Base-by-base conservation (phyloP, 2,329 filamentous ascomycete genomes). In the Truncatella angustata region DNA sequence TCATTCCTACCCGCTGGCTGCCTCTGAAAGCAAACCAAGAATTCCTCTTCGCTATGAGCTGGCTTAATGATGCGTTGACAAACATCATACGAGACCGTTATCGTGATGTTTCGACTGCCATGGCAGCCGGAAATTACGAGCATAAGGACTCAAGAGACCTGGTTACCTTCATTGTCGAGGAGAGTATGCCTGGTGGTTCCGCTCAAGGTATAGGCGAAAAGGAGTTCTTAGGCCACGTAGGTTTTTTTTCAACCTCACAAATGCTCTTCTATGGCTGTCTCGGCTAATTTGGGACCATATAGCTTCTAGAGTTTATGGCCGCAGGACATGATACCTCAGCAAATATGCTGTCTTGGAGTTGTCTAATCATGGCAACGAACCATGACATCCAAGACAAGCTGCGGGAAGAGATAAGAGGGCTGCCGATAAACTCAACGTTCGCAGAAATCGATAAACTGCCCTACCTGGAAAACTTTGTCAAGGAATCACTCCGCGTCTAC, bases 391-490 rank as follows among this genome's bases (percentile, higher is more conserved):
- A 55, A 16, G 28, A 54, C 11, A 51, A 23, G 21, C 54, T 58
- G 21, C 54, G 47, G 6, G 42, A 28, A 4, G 51, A 55, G 40
- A 26, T 55, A 2, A 37, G 24, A 2, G 32, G 14, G 11, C 20
- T 54, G 12, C 46, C 18, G 10, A 11, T 11, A 4, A 49, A 49
- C 26, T 57, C 70, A 49, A 14, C 43, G 2, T 57, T 54, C 23
- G 36, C 48, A 43, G 51, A 56, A 14, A 50, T 72, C 0, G 68
- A 72, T 7, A 35, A 51, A 6, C 26, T 55, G 2, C 50, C 52
- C 10, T 58, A 56, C 34, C 20, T 56, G 11, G 43, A 53, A 7
- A 52, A 49, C 12, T 56, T 58, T 28, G 37, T 32, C 24, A 43
- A 23, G 10, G 18, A 43, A 18, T 35, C 28, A 2, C n/a, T 45